phyloP scores from a whole-genome alignment of 2,329 filamentous ascomycete species.

The Aureobasidium vineae region DNA sequence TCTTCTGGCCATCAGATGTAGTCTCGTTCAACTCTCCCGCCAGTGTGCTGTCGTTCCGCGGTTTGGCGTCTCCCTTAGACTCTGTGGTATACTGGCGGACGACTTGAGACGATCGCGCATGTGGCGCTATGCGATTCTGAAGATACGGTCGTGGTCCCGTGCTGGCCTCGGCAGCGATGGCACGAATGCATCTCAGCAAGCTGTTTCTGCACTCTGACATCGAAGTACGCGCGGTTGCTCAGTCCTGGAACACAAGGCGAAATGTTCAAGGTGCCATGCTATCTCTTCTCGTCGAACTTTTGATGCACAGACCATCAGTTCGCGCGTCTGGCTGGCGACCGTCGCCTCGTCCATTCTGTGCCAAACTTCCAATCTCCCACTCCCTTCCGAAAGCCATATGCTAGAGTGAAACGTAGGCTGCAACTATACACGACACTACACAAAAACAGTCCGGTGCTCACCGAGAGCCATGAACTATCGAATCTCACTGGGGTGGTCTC shows the following conservation, averaged over 20 bases:
- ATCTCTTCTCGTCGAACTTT: conserved; percentile 15
- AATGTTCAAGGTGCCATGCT: background rate
- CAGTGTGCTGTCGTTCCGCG: background rate
- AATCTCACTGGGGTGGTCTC: background rate
- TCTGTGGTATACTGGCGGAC: conserved; percentile 1
- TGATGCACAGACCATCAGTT: conserved; percentile 13
- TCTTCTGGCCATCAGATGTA: background rate
- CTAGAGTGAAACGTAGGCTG: background rate
- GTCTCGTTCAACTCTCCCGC: background rate
- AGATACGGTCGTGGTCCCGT: conserved; percentile 27
- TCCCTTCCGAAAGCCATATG: background rate
- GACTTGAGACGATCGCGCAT: background rate
- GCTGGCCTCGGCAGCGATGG: conserved; percentile 39
- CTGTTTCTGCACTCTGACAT: conserved; percentile 50
- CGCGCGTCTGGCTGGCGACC: background rate
- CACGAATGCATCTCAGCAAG: conserved; percentile 45
- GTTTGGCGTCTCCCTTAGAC: background rate
- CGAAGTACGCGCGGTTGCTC: conserved; percentile 8
- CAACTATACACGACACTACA: background rate
- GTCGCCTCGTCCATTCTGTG: background rate
- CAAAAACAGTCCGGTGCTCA: too few species aligned
- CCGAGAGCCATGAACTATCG: too few species aligned
- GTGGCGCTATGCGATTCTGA: conserved; percentile 27
- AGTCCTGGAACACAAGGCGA: background rate
- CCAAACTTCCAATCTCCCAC: background rate